A percentile compares a stretch with the other conserved stretches of the same genome.
phyloP scores from a whole-genome alignment of 495 filamentous ascomycete genomes.

The Podospora pseudocomata region DNA sequence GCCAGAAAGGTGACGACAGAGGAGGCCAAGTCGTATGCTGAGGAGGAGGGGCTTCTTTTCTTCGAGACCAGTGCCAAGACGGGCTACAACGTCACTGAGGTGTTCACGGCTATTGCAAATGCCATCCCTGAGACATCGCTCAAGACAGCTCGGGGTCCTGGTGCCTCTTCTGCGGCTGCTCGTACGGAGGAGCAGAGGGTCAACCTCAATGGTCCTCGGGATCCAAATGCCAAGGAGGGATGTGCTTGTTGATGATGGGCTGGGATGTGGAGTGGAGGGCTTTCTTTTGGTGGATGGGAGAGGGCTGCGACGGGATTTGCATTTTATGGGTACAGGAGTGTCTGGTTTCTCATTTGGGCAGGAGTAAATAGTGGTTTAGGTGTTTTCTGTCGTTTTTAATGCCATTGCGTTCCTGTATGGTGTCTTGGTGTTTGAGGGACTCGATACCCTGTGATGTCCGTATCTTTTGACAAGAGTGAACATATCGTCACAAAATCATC shows the following conservation, averaged over 20 bases:
- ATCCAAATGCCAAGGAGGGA: constrained; percentile 73
- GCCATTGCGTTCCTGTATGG: background rate
- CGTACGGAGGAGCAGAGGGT: constrained; percentile 65
- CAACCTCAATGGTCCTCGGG: constrained; percentile 60
- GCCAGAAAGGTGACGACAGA: constrained; percentile 80
- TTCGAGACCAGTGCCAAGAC: constrained; percentile 99
- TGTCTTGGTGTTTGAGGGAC: background rate
- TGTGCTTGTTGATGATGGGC: constrained; percentile 70
- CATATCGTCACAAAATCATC: no score
- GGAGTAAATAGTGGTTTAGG: constrained; percentile 19
- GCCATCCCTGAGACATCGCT: constrained; percentile 93
- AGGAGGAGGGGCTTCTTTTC: constrained; percentile 89
- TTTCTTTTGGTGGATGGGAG: constrained; percentile 1
- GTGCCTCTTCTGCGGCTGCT: constrained; percentile 52
- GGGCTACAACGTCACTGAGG: constrained; percentile 85
- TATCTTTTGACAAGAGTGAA: background rate
- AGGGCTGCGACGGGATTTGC: constrained; percentile 10
- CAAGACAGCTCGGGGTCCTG: constrained; percentile 74
- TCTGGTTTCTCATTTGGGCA: constrained; percentile 17
- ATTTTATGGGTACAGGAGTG: constrained; percentile 22
- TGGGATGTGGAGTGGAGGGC: background rate
- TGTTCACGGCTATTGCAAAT: constrained; percentile 98
- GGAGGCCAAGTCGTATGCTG: constrained; percentile 89
- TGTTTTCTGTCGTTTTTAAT: constrained; percentile 6
- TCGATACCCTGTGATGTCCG: background rate